Base-by-base conservation (phyloP, 306 rosid species). In the Notholithocarpus densiflorus region DNA sequence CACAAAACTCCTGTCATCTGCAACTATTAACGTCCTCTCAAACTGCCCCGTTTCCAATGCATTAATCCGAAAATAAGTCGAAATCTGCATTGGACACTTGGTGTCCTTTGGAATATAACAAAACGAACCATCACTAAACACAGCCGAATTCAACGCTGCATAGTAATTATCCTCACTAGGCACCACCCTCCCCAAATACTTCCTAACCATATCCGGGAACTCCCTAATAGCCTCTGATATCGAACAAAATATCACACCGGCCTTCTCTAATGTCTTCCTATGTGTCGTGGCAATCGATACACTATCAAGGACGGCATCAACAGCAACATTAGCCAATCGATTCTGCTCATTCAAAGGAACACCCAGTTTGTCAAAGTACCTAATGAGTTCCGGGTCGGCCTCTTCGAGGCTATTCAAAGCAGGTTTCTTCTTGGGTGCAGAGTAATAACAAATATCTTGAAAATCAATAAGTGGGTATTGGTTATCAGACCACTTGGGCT, bases 201-300 rank as follows among this genome's bases (percentile, higher is more conserved):
- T 83, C 77, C 76, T 88, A 48, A 94, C 92, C 72, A 94, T 79
- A 77, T 94, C 93, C 4, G 97, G 98, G 78, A 89, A 80, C 86
- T 92, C 96, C 86, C 68, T 85, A 59, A 94, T 90, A 0, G 98
- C 98, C 81, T 94, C 98, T 1, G 96, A 92, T 56, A 94, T 94
- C 0, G 98, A 94, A 75, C 97, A 94, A 61, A 94, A 92, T 11
- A 94, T 92, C 51, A 94, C 97, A 13, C 97, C 98, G 0, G 91
- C 88, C 34, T 92, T 87, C 82, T 94, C 92, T 21, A 94, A 59
- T 0, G 96, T 83, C 87, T 94, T 83, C 86, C 97, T 80, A 80
- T 94, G 98, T 0, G 98, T 94, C 0, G 98, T 94, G 9, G 98
- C 98, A 29, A 94, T 94, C 0, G 98, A 94, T 13, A 89, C 98